Evolutionary conservation across 345 rosid species (phyloP).

Genomic region (Pistacia integerrima): DNA sequence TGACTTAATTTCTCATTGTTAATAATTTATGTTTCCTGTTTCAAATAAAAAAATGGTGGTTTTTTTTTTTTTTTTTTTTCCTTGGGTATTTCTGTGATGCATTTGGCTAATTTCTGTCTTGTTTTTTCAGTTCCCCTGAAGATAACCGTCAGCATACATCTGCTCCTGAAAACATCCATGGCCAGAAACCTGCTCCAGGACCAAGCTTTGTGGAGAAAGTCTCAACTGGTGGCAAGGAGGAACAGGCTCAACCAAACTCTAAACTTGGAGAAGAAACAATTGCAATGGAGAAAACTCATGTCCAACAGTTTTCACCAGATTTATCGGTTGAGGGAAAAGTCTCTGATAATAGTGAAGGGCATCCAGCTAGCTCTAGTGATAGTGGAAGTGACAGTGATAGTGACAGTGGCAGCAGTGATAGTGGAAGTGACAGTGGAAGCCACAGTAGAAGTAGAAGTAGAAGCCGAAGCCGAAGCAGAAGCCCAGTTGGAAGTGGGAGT

Average conservation of each 20-base stretch:
- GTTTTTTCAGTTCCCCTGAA: constrained; percentile 72
- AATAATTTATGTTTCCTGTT: background rate
- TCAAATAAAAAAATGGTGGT: background rate
- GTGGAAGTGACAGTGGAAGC: constrained; percentile 66
- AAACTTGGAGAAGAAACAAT: constrained; percentile 43
- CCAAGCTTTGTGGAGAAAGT: constrained; percentile 40
- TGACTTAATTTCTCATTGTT: background rate
- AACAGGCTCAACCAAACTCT: constrained; percentile 39
- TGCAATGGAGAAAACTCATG: constrained; percentile 45
- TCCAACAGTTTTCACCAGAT: constrained; percentile 60
- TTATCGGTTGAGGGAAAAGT: constrained; percentile 60
- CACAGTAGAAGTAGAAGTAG: constrained; percentile 52
- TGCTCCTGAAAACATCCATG: constrained; percentile 47
- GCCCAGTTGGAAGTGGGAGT: constrained; percentile 59
- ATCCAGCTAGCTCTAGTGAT: constrained; percentile 75
- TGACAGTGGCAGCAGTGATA: constrained; percentile 63
- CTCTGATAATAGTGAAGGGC: constrained; percentile 67
- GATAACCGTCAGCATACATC: constrained; percentile 45
- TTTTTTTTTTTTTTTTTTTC: background rate
- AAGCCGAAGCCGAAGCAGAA: constrained; percentile 37
- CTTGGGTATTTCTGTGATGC: background rate
- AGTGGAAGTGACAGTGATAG: constrained; percentile 81
- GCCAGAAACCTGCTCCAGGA: constrained; percentile 49
- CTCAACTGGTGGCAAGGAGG: constrained; percentile 34
- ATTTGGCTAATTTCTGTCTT: background rate